Base-by-base conservation (phyloP, 306 rosid species). In the Glycine soja region DNA sequence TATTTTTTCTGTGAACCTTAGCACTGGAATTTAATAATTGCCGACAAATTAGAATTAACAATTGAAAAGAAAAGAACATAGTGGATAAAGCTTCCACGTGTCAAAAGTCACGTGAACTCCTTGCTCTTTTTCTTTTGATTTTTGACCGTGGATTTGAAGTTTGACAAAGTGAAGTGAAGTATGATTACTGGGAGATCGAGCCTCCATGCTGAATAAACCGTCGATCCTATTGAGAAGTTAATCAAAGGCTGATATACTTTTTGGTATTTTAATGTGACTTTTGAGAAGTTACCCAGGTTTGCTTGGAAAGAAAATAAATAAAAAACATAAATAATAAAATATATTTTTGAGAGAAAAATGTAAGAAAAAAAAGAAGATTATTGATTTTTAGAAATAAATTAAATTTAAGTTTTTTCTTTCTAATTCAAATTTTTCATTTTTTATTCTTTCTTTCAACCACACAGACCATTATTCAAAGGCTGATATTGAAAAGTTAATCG, bases 11-110 rank as follows among this genome's bases (percentile, higher is more conserved):
- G 34, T n/a, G 36, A 18, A 43, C 3, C 54, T 18, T 43, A 0
- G 73, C 4, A 16, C 3, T 43, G 54, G 0, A n/a, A 68, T 47
- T 70, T 52, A 34, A 51, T 13, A 30, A 13, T 12, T 50, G 64
- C 48, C 48, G 63, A 51, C 32, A 51, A 7, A 11, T 19, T 32
- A 52, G 10, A 34, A 54, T 34, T 52, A 72, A 54, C 9, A 63
- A 30, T 47, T 30, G 13, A 3, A 46, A 59, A 47, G 16, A 61
- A 46, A 48, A 12, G 24, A 43, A 61, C 32, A 61, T 63, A 48
- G 62, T 32, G 72, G 73, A 63, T 64, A 77, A 63, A 34, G 64
- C 1, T 38, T 34, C 81, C 80, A 66, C 76, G 58, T 78, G 76
- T 78, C 48, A 0, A 13, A 38, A 3, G 30, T 67, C 82, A 78